These are phyloP conservation scores for Zancudomyces culisetae DNA, from an alignment of 371 early-diverging fungal genomes.

Conservation along the genomic window DNA sequence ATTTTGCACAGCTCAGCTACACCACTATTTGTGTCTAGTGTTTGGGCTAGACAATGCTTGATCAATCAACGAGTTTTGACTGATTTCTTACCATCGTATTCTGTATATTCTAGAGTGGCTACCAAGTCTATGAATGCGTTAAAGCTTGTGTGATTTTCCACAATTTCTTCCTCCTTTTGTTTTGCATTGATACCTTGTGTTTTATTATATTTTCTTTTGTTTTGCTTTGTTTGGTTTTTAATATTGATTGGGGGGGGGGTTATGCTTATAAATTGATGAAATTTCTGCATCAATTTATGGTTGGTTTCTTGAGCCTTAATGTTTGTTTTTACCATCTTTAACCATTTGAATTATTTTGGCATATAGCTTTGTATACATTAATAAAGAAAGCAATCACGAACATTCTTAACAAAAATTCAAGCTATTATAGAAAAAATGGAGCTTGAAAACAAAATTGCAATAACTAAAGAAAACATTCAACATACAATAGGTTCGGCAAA, in stretches of 20 bases:
- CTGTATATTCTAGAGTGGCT: neutral
- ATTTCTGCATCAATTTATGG: too few species aligned
- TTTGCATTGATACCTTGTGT: neutral
- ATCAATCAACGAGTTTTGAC: conserved; percentile 4
- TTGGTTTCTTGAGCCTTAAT: too few species aligned
- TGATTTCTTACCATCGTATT: neutral
- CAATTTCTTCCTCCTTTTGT: neutral
- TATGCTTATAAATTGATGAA: too few species aligned
- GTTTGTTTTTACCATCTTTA: too few species aligned
- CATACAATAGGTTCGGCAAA: neutral
- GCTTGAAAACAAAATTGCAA: neutral
- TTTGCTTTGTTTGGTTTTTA: neutral
- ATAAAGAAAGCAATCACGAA: neutral
- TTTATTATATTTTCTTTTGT: neutral
- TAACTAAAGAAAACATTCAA: neutral
- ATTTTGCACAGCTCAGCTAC: neutral
- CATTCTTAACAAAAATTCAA: neutral
- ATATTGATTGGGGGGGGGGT: too few species aligned
- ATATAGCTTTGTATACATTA: neutral
- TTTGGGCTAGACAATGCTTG: conserved; percentile 5
- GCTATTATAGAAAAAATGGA: neutral
- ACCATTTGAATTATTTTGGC: too few species aligned
- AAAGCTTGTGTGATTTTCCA: neutral
- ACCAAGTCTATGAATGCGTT: neutral
- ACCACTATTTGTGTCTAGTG: conserved; percentile 1